These are phyloP conservation scores for Gamsiella multidivaricata DNA, from an alignment of 192 early-diverging fungal genomes.

Conservation along the genomic window DNA sequence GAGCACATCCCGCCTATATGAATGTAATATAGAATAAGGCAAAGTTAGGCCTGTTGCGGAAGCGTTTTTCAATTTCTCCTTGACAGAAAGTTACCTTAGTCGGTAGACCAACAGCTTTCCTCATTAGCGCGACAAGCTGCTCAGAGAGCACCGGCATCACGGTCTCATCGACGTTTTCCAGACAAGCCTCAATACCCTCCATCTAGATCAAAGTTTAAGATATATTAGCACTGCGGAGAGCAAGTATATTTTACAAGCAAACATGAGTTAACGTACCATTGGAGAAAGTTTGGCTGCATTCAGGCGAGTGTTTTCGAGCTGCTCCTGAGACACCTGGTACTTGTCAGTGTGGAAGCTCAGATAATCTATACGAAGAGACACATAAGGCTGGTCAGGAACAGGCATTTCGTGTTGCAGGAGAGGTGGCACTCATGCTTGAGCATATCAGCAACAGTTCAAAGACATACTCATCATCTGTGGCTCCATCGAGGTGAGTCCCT, in stretches of 20 bases:
- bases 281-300: constrained; percentile 89
- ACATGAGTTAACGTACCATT: constrained; percentile 67
- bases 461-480: constrained; percentile 70
- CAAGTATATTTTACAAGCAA: background rate
- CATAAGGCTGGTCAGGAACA: background rate
- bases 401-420: too few species aligned
- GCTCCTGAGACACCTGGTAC: constrained; percentile 87
- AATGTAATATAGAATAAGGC: background rate
- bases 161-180: constrained; percentile 79
- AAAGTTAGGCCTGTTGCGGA: too few species aligned
- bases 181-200: constrained; percentile 84
- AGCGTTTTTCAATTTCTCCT: background rate
- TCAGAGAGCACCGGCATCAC: constrained; percentile 77
- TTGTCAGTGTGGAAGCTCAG: constrained; percentile 89
- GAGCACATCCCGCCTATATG: constrained; percentile 85
- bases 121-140: constrained; percentile 74
- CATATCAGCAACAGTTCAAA: too few species aligned
- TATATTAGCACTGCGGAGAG: background rate
- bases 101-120: constrained; percentile 89
- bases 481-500: constrained; percentile 83
- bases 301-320: constrained; percentile 85
- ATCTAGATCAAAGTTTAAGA: constrained; percentile 55
- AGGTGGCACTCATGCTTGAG: too few species aligned
- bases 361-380: constrained; percentile 67
- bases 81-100: constrained; percentile 63